These are phyloP conservation scores for Rhododendron mucronatum DNA, from an alignment of 148 eudicot genomes.

Conservation along the genomic window DNA sequence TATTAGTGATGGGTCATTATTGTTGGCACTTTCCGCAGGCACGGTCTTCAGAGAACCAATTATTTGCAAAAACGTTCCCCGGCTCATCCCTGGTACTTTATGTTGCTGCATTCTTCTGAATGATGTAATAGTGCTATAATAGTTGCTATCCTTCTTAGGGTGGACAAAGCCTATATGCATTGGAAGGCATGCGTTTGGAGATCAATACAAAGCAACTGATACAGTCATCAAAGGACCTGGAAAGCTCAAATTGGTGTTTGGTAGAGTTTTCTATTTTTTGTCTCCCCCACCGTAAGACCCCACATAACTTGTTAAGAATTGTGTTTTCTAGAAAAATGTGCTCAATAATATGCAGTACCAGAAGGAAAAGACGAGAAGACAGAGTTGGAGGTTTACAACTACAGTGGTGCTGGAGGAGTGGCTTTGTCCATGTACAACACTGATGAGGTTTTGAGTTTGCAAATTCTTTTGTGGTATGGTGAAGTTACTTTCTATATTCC, in stretches of 20 bases:
- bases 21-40: conserved; percentile 31
- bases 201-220: conserved; percentile 76
- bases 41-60: conserved; percentile 83
- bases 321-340: conserved; percentile 1
- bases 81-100: conserved; percentile 56
- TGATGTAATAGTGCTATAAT: background rate
- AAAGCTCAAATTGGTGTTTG: conserved; percentile 67
- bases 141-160: conserved; percentile 20
- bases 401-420: conserved; percentile 68
- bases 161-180: conserved; percentile 81
- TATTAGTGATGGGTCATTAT: background rate
- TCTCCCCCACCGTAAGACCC: background rate
- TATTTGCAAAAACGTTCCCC: conserved; percentile 62
- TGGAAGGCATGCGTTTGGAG: conserved; percentile 85
- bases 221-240: conserved; percentile 67
- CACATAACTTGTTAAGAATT: background rate
- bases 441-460: conserved; percentile 46
- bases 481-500: background rate
- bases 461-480: background rate
- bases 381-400: conserved; percentile 63
- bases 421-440: conserved; percentile 77
- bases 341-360: conserved; percentile 42
- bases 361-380: conserved; percentile 49
- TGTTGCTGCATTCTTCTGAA: background rate
- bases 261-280: conserved; percentile 18